Evolutionary conservation across 805 yeast species (phyloP).

Genomic region (Candida sphagnicola): DNA sequence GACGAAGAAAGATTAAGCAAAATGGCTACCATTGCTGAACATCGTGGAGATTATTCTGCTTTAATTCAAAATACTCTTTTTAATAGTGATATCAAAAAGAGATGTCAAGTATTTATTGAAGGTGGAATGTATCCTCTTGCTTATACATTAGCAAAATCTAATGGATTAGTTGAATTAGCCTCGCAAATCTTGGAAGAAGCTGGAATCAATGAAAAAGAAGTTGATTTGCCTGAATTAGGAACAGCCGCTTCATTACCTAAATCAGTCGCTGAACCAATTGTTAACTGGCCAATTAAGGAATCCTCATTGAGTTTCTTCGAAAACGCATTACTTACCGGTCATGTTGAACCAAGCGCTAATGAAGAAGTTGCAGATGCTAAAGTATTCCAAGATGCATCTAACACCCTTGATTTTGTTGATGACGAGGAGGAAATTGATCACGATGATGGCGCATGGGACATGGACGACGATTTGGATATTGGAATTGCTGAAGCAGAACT

Average conservation of each 20-base stretch:
- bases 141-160: constrained; percentile 85
- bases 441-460: constrained; percentile 75
- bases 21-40: constrained; percentile 88
- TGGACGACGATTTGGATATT: constrained; percentile 73
- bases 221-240: constrained; percentile 57
- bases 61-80: constrained; percentile 80
- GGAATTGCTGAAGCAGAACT: constrained; percentile 45
- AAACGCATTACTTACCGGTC: constrained; percentile 69
- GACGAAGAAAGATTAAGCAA: constrained; percentile 68
- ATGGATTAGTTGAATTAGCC: constrained; percentile 76
- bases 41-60: constrained; percentile 75
- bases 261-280: constrained; percentile 42
- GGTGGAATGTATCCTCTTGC: constrained; percentile 87
- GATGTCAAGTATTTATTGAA: constrained; percentile 69
- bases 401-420: constrained; percentile 26
- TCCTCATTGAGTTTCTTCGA: constrained; percentile 79
- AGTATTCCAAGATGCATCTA: constrained; percentile 11
- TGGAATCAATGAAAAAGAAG: constrained; percentile 58
- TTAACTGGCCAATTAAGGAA: constrained; percentile 81
- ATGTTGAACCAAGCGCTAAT: constrained; percentile 59
- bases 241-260: constrained; percentile 41
- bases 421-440: constrained; percentile 43
- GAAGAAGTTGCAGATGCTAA: constrained; percentile 30
- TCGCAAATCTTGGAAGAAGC: constrained; percentile 66
- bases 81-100: constrained; percentile 67